Percentiles rank a stretch among this genome's conserved stretches.
These are phyloP conservation scores for Myxozyma melibiosi DNA, from an alignment of 805 yeast genomes.

Conservation along the genomic window DNA sequence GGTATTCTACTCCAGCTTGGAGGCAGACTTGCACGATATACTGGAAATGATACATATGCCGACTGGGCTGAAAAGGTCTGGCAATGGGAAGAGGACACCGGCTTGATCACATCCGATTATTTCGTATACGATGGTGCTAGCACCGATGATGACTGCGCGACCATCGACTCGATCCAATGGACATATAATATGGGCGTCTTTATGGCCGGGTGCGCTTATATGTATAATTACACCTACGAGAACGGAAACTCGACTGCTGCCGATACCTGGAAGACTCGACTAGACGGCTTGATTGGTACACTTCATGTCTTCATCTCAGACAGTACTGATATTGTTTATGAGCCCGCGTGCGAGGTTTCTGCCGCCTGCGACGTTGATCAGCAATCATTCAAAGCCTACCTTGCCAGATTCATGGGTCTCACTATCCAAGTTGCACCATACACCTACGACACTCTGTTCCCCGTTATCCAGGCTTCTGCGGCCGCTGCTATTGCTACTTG, in stretches of 20 bases:
- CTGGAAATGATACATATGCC: conserved; percentile 68
- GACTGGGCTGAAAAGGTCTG: conserved; percentile 73
- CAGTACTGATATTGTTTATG: conserved; percentile 56
- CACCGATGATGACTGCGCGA: conserved; percentile 51
- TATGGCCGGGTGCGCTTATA: conserved; percentile 68
- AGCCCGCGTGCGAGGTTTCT: conserved; percentile 68
- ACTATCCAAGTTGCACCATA: conserved; percentile 64
- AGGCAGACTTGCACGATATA: conserved; percentile 80
- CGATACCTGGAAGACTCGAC: conserved; percentile 57
- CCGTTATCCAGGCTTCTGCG: conserved; percentile 56
- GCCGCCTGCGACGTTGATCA: conserved; percentile 69
- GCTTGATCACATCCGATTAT: conserved; percentile 45
- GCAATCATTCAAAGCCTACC: conserved; percentile 71
- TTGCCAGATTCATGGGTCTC: conserved; percentile 64
- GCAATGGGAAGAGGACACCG: conserved; percentile 66
- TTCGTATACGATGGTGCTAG: conserved; percentile 74
- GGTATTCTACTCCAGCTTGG: conserved; percentile 80
- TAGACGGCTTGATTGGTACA: conserved; percentile 53
- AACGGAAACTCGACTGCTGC: conserved; percentile 31
- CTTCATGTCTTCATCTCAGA: conserved; percentile 51
- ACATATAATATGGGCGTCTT: conserved; percentile 72
- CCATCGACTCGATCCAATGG: conserved; percentile 62
- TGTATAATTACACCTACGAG: conserved; percentile 64
- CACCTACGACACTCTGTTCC: conserved; percentile 51
- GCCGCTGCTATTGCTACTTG: conserved; percentile 76